phyloP scores from a whole-genome alignment of 129 eudicot genomes.

The Chrysanthemum makinoi region DNA sequence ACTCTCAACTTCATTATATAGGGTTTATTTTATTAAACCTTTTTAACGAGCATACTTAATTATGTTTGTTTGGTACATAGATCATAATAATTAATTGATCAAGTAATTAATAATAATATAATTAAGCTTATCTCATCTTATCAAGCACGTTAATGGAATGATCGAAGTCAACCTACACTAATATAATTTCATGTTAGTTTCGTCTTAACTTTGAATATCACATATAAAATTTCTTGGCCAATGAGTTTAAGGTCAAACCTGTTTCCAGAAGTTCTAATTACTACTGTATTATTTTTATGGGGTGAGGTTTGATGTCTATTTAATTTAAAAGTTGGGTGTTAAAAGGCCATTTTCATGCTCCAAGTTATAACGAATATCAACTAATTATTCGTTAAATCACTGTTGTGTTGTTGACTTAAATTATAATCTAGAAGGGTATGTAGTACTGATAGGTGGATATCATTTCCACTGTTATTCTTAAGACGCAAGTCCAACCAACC shows the following conservation, averaged over 20 bases:
- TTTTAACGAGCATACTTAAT: background rate
- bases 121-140: constrained; percentile 19
- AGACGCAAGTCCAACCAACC: too few relatives aligned
- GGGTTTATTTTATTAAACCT: background rate
- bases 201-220: background rate
- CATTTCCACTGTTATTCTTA: too few relatives aligned
- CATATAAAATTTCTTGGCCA: background rate
- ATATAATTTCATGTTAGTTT: constrained; percentile 6
- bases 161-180: constrained; percentile 6
- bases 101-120: background rate
- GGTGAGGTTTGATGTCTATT: background rate
- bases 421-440: too few relatives aligned
- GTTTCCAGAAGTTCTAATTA: background rate
- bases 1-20: background rate
- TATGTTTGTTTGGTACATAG: constrained; percentile 7
- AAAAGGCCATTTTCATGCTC: constrained; percentile 21
- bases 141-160: background rate
- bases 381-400: constrained; percentile 4
- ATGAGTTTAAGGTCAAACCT: constrained; percentile 15
- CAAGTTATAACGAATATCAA: background rate
- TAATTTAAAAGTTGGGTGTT: background rate
- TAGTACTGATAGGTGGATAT: too few relatives aligned
- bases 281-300: background rate
- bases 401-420: background rate
- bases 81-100: background rate